Base-by-base conservation (phyloP, 148 eudicot genomes). In the Beta vulgaris region DNA sequence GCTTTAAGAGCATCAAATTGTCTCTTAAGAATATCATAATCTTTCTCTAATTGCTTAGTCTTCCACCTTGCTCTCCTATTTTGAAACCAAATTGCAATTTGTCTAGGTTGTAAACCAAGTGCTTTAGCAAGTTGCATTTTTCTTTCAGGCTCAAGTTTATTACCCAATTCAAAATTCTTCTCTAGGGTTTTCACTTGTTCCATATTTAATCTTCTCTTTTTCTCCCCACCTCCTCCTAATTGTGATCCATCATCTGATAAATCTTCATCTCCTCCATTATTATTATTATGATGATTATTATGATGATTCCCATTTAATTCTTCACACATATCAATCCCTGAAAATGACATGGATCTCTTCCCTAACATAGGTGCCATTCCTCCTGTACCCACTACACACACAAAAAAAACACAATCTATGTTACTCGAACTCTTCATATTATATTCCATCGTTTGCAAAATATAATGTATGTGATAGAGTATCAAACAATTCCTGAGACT, bases 31-130 rank as follows among this genome's bases (percentile, higher is more conserved):
- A 87, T 37, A 9, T 92, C 91, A 84, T 92, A 95, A 74, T 95
- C 99, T 68, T 87, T 95, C 84, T 95, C 99, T 49, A 95, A 76
- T 65, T 95, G 99, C 84, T 95, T 95, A 5, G 99, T 95, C 73
- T 95, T 95, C 93, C 99, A 95, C 34, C 99, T 83, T 2, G 99
- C 99, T 76, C 99, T 86, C 44, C 99, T 82, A 40, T 95, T 95
- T 70, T 95, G 99, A 53, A 95, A 95, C 99, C 99, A 95, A 39
- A 95, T 92, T 1, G 99, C 99, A 58, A 95, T 82, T 63, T 95
- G 99, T 49, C 98, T 91, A 1, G 99, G 99, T 69, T 95, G 97
- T 5, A 95, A 86, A 1, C 97, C 97, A 77, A 95, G 97, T 35
- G 94, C 94, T 44, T 90, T 86, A 68, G 98, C 97, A 71, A 95